Percentiles rank a stretch among this genome's conserved stretches.
These are phyloP conservation scores for Ajuga reptans DNA, from an alignment of 305 asterid species.

Conservation along the genomic window DNA sequence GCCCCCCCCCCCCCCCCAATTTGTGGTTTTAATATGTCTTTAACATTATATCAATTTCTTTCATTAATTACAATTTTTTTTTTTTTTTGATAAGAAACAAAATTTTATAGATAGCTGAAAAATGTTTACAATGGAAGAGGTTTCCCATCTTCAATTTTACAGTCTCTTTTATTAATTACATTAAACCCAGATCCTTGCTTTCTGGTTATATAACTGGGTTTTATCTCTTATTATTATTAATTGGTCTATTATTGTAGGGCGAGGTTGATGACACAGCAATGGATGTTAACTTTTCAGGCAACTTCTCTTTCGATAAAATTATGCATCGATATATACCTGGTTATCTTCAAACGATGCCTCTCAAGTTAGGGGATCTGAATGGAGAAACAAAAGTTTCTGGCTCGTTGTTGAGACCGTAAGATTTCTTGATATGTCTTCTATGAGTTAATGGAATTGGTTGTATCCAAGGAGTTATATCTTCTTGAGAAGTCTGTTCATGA, in stretches of 20 bases:
- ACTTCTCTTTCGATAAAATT: constrained; percentile 72
- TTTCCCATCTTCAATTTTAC: too few relatives aligned
- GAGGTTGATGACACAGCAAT: constrained; percentile 92
- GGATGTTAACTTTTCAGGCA: constrained; percentile 98
- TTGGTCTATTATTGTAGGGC: constrained; percentile 51
- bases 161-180: neutral
- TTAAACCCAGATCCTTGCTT: neutral
- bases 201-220: neutral
- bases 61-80: neutral
- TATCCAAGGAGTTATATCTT: constrained; percentile 11
- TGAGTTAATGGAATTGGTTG: constrained; percentile 21
- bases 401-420: constrained; percentile 92
- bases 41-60: neutral
- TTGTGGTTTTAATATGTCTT: neutral
- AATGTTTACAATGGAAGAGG: too few relatives aligned
- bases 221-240: constrained; percentile 19
- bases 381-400: constrained; percentile 99
- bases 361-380: constrained; percentile 75
- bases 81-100: too few relatives aligned
- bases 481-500: constrained; percentile 5
- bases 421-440: constrained; percentile 27
- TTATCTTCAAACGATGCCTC: constrained; percentile 66
- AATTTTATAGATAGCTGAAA: too few relatives aligned
- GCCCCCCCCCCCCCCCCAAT: too few relatives aligned
- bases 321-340: constrained; percentile 85